These are phyloP conservation scores for Kazachstania martiniae DNA, from an alignment of 805 yeast species.

Conservation along the genomic window DNA sequence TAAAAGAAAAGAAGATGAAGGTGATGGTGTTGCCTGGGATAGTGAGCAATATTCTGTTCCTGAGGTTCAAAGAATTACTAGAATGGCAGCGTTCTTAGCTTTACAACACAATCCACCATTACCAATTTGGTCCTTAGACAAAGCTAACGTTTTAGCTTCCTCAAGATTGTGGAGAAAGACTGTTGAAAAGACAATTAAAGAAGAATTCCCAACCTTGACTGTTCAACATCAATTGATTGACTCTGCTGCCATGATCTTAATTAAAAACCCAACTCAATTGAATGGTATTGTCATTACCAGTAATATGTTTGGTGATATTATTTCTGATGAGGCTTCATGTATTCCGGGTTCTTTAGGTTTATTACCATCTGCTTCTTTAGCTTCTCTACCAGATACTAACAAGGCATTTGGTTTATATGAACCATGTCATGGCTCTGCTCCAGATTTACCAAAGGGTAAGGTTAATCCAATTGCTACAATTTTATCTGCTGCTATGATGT, in stretches of 20 bases:
- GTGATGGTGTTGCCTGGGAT: conserved; percentile 80
- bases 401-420: conserved; percentile 92
- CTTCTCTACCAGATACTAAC: conserved; percentile 93
- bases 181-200: conserved; percentile 69
- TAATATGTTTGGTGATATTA: conserved; percentile 97
- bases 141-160: conserved; percentile 94
- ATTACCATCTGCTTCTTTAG: conserved; percentile 88
- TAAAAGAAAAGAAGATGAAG: conserved; percentile 85
- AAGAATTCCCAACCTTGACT: conserved; percentile 83
- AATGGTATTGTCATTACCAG: conserved; percentile 89
- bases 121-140: conserved; percentile 93
- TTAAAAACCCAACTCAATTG: conserved; percentile 80
- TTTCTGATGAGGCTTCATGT: conserved; percentile 95
- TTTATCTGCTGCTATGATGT: conserved; percentile 95
- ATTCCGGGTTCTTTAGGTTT: conserved; percentile 96
- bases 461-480: conserved; percentile 96
- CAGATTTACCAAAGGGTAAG: conserved; percentile 77
- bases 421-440: conserved; percentile 98
- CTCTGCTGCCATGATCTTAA: conserved; percentile 96
- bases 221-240: conserved; percentile 93
- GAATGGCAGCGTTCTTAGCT: conserved; percentile 98
- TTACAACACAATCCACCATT: conserved; percentile 87
- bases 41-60: conserved; percentile 85
- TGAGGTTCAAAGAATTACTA: conserved; percentile 89
- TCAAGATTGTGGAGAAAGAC: conserved; percentile 95